Percentiles rank a stretch among this genome's conserved stretches.
These are phyloP conservation scores for Eimeria brunetti DNA, from an alignment of 169 alveolate species.

Conservation along the genomic window DNA sequence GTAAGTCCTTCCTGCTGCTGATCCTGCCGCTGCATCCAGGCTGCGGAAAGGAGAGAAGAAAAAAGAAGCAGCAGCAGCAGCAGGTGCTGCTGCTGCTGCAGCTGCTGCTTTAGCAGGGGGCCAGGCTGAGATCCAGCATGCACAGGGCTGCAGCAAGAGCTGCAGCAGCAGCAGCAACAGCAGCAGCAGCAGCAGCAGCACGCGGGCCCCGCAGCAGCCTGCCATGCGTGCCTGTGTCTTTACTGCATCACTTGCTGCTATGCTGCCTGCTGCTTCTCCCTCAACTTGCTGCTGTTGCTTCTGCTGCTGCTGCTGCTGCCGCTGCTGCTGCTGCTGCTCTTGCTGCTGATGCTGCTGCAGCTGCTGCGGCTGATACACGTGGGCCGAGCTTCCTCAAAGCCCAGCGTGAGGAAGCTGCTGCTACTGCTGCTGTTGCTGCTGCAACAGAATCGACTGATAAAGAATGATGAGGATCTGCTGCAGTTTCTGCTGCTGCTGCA, in stretches of 20 bases:
- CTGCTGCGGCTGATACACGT: neutral
- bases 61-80: neutral
- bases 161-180: conserved; percentile 43
- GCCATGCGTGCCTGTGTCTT: neutral
- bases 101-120: conserved; percentile 1
- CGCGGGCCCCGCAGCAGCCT: neutral
- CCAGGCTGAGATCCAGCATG: neutral
- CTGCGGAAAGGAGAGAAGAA: neutral
- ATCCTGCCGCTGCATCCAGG: neutral
- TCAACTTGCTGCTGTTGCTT: neutral
- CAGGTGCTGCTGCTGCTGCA: conserved; percentile 9
- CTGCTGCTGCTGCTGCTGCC: conserved; percentile 28
- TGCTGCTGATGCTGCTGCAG: neutral
- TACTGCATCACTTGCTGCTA: neutral
- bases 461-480: neutral
- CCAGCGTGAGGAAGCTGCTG: too few relatives aligned
- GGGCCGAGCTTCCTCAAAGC: neutral
- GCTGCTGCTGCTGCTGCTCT: neutral
- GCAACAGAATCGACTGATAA: neutral
- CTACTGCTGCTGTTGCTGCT: neutral
- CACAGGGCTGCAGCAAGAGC: conserved; percentile 5
- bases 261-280: neutral
- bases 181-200: conserved; percentile 45
- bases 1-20: neutral
- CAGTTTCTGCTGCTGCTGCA: neutral